A percentile compares a stretch with the other conserved stretches of the same genome.
These are phyloP conservation scores for Dichotomocladium elegans DNA, from an alignment of 371 early-diverging fungal species.

Conservation along the genomic window DNA sequence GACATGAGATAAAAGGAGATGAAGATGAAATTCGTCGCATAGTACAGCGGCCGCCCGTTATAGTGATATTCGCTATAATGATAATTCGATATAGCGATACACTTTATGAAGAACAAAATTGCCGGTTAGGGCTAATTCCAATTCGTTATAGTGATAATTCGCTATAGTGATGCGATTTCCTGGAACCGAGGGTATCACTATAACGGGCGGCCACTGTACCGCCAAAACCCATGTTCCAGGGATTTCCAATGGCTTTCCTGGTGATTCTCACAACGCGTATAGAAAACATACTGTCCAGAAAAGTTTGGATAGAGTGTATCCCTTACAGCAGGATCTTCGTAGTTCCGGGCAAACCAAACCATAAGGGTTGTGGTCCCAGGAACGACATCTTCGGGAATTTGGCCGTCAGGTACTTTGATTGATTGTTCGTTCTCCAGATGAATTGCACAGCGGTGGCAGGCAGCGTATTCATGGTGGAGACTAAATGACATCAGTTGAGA, in stretches of 20 bases:
- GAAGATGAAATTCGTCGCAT: neutral
- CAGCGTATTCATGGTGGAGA: constrained; percentile 12
- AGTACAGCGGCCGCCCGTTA: too few relatives aligned
- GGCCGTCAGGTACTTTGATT: neutral
- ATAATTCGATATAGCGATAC: too few relatives aligned
- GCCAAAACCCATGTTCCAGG: constrained; percentile 1
- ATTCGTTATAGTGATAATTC: too few relatives aligned
- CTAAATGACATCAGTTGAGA: constrained; percentile 23
- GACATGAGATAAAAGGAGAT: constrained; percentile 3
- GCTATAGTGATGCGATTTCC: too few relatives aligned
- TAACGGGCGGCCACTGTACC: too few relatives aligned
- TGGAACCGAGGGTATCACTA: too few relatives aligned
- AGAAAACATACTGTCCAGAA: neutral
- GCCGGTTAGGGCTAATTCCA: too few relatives aligned
- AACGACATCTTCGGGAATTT: neutral
- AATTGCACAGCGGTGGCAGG: constrained; percentile 8
- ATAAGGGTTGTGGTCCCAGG: neutral
- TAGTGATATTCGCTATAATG: neutral
- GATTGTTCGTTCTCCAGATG: constrained; percentile 18
- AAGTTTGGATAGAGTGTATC: neutral
- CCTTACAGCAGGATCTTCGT: neutral
- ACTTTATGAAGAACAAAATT: too few relatives aligned
- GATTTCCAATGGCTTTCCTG: neutral
- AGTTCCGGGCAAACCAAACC: neutral
- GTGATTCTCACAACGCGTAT: neutral